These are phyloP conservation scores for Podaxis sp. DNA, from an alignment of 768 basidiomycete species.

Conservation along the genomic window DNA sequence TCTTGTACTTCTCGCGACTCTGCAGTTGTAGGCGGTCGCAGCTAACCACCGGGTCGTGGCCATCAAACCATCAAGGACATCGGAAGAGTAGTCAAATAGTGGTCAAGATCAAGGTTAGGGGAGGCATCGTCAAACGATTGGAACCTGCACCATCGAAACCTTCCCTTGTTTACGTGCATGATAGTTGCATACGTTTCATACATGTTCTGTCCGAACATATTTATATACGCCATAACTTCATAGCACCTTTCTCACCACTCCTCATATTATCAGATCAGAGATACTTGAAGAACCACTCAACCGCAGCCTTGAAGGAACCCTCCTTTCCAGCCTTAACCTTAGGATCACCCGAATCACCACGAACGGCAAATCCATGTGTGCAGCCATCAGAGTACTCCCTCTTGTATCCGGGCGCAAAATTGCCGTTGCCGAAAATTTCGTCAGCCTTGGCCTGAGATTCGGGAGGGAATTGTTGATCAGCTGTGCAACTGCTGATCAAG, in stretches of 20 bases:
- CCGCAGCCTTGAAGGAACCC: conserved; percentile 56
- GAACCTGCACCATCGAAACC: not conserved
- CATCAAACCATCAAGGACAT: not conserved
- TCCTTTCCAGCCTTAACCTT: conserved; percentile 62
- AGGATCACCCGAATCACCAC: conserved; percentile 48
- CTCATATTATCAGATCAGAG: conserved; percentile 16
- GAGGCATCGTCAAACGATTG: not conserved
- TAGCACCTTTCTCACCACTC: not conserved
- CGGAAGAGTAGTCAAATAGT: too few relatives aligned
- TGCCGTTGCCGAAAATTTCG: conserved; percentile 44
- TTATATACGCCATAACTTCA: not conserved
- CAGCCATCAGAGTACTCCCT: conserved; percentile 48
- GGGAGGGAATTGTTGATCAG: conserved; percentile 50
- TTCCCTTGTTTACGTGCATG: not conserved
- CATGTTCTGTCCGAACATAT: not conserved
- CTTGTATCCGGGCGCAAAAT: conserved; percentile 50
- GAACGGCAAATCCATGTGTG: conserved; percentile 54
- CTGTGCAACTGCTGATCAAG: conserved; percentile 66
- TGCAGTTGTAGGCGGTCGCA: not conserved
- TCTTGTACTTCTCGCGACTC: not conserved
- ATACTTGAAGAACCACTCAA: conserved; percentile 52
- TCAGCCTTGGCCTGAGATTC: conserved; percentile 47
- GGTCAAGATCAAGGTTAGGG: not conserved
- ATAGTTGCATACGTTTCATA: not conserved
- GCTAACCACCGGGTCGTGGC: too few relatives aligned